These are phyloP conservation scores for Mariannaea elegans DNA, from an alignment of 2,329 filamentous ascomycete species.

Conservation along the genomic window DNA sequence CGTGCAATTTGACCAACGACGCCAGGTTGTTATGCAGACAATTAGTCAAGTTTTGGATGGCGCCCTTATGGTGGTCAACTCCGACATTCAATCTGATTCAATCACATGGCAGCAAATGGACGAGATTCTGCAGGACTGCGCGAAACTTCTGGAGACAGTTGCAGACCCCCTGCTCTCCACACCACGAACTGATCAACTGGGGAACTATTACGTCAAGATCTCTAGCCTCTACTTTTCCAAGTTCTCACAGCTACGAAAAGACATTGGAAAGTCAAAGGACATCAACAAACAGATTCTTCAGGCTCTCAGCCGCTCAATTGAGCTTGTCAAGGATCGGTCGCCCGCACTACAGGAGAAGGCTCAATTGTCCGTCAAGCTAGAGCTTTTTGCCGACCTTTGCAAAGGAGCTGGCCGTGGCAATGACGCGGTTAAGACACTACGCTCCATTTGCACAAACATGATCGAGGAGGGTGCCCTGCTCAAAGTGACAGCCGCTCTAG, in stretches of 20 bases:
- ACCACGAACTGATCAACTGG: constrained; percentile 44
- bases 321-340: constrained; percentile 65
- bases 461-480: constrained; percentile 66
- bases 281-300: constrained; percentile 57
- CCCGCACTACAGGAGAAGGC: constrained; percentile 66
- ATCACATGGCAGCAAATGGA: constrained; percentile 66
- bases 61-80: constrained; percentile 64
- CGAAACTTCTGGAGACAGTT: constrained; percentile 62
- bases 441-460: constrained; percentile 68
- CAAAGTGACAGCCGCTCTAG: constrained; percentile 60
- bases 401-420: constrained; percentile 61
- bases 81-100: constrained; percentile 56
- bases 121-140: constrained; percentile 64
- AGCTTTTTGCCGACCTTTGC: constrained; percentile 71
- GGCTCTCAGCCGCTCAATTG: constrained; percentile 70
- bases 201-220: constrained; percentile 69
- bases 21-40: constrained; percentile 60
- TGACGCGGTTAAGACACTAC: constrained; percentile 66
- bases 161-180: constrained; percentile 49
- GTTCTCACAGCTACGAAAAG: constrained; percentile 61
- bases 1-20: constrained; percentile 69
- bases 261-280: constrained; percentile 48
- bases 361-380: constrained; percentile 70
- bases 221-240: constrained; percentile 77
- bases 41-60: constrained; percentile 69